Evolutionary conservation across 352 stramenopile genomes (phyloP).

Genomic region (Phytophthora nicotianae): DNA sequence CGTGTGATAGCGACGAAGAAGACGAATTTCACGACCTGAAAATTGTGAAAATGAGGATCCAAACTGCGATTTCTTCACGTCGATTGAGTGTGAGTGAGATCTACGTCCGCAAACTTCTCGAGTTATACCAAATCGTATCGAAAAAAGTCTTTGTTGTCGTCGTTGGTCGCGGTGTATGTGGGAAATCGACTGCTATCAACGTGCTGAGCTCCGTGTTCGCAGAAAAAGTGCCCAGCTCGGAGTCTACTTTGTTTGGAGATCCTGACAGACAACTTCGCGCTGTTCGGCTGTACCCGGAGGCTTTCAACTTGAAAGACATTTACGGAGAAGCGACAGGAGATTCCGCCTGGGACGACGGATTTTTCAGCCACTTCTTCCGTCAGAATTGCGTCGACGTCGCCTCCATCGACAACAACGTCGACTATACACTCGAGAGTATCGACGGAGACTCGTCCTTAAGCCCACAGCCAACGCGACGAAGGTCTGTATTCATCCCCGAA

Average conservation of each 20-base stretch:
- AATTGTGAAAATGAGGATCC: slow-evolving; percentile 35
- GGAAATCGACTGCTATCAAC: slow-evolving; percentile 65
- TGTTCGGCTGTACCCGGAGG: slow-evolving; percentile 46
- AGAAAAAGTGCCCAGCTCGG: slow-evolving; percentile 6
- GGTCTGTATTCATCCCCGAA: slow-evolving; percentile 6
- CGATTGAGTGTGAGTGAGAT: slow-evolving; percentile 43
- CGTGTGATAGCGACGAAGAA: slow-evolving; percentile 56
- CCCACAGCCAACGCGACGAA: slow-evolving; percentile 4
- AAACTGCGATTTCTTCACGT: slow-evolving; percentile 29
- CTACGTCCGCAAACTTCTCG: slow-evolving; percentile 61
- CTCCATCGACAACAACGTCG: slow-evolving; percentile 11
- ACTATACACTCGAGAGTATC: slow-evolving; percentile 4
- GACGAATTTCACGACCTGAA: slow-evolving; percentile 34
- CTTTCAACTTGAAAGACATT: slow-evolving; percentile 52
- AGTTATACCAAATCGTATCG: slow-evolving; percentile 58
- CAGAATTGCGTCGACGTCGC: slow-evolving; percentile 42
- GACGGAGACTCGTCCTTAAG: slow-evolving; percentile 1
- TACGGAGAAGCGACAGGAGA: slow-evolving; percentile 58
- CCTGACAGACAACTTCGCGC: slow-evolving; percentile 28
- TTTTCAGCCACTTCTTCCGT: slow-evolving; percentile 61
- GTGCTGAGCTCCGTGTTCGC: slow-evolving; percentile 42
- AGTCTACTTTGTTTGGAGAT: slow-evolving; percentile 2
- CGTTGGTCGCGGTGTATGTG: slow-evolving; percentile 50
- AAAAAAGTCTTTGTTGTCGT: slow-evolving; percentile 50
- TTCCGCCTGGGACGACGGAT: slow-evolving; percentile 60